Percentiles rank a stretch among this genome's conserved stretches.
Conservation (phyloP, 768 basidiomycete genomes). For the Pleurotus giganteus region DNA sequence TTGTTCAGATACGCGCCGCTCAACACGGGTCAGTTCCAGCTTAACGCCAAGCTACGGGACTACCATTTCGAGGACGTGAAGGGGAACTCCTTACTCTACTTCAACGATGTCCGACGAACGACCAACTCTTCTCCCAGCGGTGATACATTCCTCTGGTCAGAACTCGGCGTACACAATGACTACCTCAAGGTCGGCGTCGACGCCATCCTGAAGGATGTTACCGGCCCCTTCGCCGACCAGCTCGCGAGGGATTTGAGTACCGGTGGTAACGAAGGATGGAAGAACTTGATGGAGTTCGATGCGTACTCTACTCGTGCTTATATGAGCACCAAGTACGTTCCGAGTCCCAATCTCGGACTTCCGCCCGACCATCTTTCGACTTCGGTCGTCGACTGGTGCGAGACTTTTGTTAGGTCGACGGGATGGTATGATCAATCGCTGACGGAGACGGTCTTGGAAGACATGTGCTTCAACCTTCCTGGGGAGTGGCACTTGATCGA, state of each 20-base stretch:
- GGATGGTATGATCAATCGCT: slow-evolving; percentile 33
- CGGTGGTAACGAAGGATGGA: slow-evolving; percentile 19
- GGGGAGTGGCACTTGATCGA: slow-evolving; percentile 19
- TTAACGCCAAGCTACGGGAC: background rate
- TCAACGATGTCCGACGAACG: slow-evolving; percentile 17
- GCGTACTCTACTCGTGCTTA: slow-evolving; percentile 25
- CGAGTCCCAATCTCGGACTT: slow-evolving; percentile 14
- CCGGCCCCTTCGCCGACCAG: slow-evolving; percentile 19
- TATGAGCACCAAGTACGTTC: slow-evolving; percentile 15
- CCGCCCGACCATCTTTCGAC: slow-evolving; percentile 14
- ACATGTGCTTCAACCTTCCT: slow-evolving; percentile 23
- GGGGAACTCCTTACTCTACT: slow-evolving; percentile 20
- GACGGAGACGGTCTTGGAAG: slow-evolving; percentile 30
- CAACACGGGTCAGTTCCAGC: slow-evolving; percentile 17
- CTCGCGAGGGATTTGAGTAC: slow-evolving; percentile 22
- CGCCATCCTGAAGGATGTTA: slow-evolving; percentile 10
- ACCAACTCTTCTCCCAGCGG: background rate
- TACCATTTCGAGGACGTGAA: background rate
- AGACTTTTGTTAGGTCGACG: slow-evolving; percentile 28
- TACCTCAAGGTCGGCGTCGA: slow-evolving; percentile 3
- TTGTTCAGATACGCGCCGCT: slow-evolving; percentile 25
- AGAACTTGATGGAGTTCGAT: slow-evolving; percentile 24
- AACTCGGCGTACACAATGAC: background rate
- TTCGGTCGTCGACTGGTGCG: slow-evolving; percentile 30
- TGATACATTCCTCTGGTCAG: slow-evolving; percentile 13